phyloP scores from a whole-genome alignment of 305 asterid species.

The Fraxinus nigra region DNA sequence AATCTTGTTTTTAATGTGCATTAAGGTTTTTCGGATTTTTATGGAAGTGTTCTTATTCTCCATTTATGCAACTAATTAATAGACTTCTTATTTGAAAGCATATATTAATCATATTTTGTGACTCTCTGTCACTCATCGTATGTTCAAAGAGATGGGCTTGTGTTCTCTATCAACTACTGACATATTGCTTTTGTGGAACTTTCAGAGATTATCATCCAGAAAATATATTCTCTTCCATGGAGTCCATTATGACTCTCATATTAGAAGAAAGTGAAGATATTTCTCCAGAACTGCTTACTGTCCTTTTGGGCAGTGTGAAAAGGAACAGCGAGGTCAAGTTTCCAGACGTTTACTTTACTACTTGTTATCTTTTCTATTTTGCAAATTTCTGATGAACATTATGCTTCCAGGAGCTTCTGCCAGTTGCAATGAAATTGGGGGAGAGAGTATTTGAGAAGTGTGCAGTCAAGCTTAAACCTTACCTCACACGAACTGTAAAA shows the following conservation, averaged over 20 bases:
- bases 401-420: slow-evolving; percentile 49
- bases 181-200: slow-evolving; percentile 23
- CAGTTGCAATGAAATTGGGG: slow-evolving; percentile 69
- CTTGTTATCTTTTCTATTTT: slow-evolving; percentile 5
- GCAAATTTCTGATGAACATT: slow-evolving; percentile 19
- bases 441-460: slow-evolving; percentile 65
- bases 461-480: slow-evolving; percentile 71
- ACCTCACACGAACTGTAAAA: slow-evolving; percentile 52
- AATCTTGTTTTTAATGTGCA: not conserved
- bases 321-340: slow-evolving; percentile 65
- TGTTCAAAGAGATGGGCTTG: slow-evolving; percentile 6
- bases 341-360: slow-evolving; percentile 1
- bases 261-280: slow-evolving; percentile 96
- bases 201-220: slow-evolving; percentile 70
- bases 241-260: slow-evolving; percentile 85
- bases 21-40: not conserved
- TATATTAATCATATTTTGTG: not conserved
- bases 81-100: not conserved
- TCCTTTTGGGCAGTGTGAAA: slow-evolving; percentile 60
- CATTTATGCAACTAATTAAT: not conserved
- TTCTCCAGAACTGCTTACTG: slow-evolving; percentile 59
- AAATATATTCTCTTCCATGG: slow-evolving; percentile 72
- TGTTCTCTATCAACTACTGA: slow-evolving; percentile 21
- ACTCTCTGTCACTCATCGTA: slow-evolving; percentile 13
- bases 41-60: not conserved